These are phyloP conservation scores for Talaromyces islandicus DNA, from an alignment of 2,329 filamentous ascomycete genomes.

Conservation along the genomic window DNA sequence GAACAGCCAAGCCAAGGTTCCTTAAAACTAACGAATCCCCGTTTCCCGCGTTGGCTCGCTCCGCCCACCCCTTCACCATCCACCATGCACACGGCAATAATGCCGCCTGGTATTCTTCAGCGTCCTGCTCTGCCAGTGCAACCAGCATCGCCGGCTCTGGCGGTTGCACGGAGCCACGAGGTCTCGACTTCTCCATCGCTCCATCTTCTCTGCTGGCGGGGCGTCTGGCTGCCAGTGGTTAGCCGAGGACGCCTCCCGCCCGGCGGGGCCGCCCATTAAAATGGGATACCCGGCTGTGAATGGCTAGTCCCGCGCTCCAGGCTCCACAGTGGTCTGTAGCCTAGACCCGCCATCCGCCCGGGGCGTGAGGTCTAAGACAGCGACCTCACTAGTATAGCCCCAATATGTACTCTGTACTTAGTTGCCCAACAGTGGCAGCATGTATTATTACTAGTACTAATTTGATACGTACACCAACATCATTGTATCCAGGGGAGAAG, in stretches of 20 bases:
- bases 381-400: no score
- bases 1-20: not conserved
- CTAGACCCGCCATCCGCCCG: not conserved
- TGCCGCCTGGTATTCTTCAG: no score
- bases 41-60: no score
- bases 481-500: no score
- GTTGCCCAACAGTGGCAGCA: no score
- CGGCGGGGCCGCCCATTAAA: not conserved
- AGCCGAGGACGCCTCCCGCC: not conserved
- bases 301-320: not conserved
- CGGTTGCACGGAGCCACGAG: not conserved
- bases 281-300: not conserved
- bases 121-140: not conserved
- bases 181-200: not conserved
- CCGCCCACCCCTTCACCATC: no score
- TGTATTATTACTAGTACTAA: no score
- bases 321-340: no score
- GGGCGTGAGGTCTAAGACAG: not conserved
- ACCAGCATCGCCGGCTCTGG: not conserved
- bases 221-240: not conserved
- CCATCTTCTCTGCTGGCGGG: not conserved
- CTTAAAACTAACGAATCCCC: no score
- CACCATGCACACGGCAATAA: no score
- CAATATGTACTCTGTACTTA: no score
- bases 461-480: no score